Evolutionary conservation across 305 asterid genomes (phyloP).

Genomic region (Fraxinus xanthoxyloides): DNA sequence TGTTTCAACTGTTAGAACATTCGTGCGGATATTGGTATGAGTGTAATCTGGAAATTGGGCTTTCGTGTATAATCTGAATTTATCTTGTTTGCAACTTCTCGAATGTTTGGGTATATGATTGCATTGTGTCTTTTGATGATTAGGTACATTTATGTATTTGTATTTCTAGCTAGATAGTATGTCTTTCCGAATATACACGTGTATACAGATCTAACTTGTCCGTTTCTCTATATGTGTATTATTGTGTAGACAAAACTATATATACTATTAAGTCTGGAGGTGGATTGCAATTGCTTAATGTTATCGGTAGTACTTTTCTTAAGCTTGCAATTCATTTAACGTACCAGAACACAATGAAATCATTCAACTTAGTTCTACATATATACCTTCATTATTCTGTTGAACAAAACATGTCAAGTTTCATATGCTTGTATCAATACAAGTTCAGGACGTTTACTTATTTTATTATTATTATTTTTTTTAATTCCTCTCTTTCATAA

Average conservation of each 20-base stretch:
- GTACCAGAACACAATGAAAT: not conserved
- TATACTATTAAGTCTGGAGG: not conserved
- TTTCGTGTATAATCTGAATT: not conserved
- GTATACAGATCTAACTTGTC: not conserved
- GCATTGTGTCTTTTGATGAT: not conserved
- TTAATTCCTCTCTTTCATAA: not conserved
- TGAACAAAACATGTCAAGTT: not conserved
- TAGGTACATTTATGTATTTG: not conserved
- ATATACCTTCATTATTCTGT: not conserved
- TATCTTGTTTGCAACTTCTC: not conserved
- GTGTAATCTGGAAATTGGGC: not conserved
- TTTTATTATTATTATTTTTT: not conserved
- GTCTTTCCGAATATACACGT: not conserved
- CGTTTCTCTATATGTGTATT: not conserved
- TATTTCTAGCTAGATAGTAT: not conserved
- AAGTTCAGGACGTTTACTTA: not conserved
- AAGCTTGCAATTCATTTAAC: not conserved
- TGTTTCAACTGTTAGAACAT: not conserved
- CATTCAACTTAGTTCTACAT: not conserved
- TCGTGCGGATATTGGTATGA: not conserved
- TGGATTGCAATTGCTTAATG: not conserved
- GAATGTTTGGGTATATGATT: not conserved
- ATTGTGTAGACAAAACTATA: not conserved
- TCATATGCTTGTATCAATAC: not conserved
- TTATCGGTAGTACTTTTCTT: not conserved